Conservation (phyloP, 345 rosid species). For the Pugionium cornutum region DNA sequence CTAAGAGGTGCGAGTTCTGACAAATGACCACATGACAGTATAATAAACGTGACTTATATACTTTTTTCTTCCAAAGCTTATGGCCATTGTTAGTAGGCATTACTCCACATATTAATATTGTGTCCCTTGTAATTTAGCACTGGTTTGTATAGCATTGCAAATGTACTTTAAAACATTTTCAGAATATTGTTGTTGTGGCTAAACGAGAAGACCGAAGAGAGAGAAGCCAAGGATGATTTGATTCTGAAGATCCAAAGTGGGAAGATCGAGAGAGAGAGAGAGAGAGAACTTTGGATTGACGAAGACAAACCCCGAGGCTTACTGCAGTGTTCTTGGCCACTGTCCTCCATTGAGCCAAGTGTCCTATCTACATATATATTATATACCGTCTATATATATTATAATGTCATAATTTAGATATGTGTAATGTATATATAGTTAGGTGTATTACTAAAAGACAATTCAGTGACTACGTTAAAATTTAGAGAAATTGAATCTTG, state of each 20-base stretch:
- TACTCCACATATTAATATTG: too few species aligned
- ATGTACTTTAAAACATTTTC: too few species aligned
- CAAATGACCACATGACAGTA: too few species aligned
- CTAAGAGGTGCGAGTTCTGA: too few species aligned
- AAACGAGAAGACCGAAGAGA: not conserved
- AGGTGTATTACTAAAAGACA: slow-evolving; percentile 5
- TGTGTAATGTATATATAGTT: too few species aligned
- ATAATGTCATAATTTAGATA: too few species aligned
- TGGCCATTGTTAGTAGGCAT: too few species aligned
- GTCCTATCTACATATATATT: slow-evolving; percentile 6
- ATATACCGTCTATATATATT: slow-evolving; percentile 1
- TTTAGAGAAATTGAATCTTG: slow-evolving; percentile 22
- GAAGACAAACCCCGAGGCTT: slow-evolving; percentile 39
- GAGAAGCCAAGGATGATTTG: slow-evolving; percentile 17
- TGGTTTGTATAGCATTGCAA: too few species aligned
- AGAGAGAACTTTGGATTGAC: slow-evolving; percentile 40
- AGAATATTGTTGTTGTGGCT: too few species aligned
- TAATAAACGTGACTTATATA: too few species aligned
- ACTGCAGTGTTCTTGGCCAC: slow-evolving; percentile 38
- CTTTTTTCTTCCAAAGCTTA: too few species aligned
- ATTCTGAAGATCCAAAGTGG: slow-evolving; percentile 19
- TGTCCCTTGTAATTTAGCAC: too few species aligned
- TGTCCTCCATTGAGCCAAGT: slow-evolving; percentile 39
- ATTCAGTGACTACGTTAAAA: not conserved
- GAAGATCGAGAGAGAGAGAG: slow-evolving; percentile 14